These are phyloP conservation scores for Orychophragmus violaceus DNA, from an alignment of 345 rosid species.

Conservation along the genomic window DNA sequence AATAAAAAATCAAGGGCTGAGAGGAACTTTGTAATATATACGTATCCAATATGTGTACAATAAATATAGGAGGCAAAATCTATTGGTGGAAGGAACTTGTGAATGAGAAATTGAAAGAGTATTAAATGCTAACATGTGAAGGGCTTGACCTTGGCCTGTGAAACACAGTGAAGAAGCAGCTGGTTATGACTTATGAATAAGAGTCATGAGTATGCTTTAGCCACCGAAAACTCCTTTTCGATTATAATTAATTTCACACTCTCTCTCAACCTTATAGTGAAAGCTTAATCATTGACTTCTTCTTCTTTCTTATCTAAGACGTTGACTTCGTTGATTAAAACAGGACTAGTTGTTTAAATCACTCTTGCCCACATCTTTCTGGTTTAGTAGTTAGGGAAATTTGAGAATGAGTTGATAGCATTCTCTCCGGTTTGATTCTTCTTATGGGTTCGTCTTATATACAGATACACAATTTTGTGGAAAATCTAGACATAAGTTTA, in stretches of 20 bases:
- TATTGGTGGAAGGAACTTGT: slow-evolving; percentile 10
- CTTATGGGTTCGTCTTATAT: too few species aligned
- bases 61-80: slow-evolving; percentile 20
- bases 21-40: background rate
- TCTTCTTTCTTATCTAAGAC: background rate
- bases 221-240: slow-evolving; percentile 17
- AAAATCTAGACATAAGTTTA: too few species aligned
- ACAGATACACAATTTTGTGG: too few species aligned
- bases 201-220: background rate
- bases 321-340: background rate
- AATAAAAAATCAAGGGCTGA: too few species aligned
- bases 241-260: background rate
- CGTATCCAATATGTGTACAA: background rate
- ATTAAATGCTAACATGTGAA: slow-evolving; percentile 32
- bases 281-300: background rate
- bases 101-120: too few species aligned
- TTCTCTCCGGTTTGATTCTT: too few species aligned
- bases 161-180: slow-evolving; percentile 15
- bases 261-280: background rate
- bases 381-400: too few species aligned
- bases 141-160: slow-evolving; percentile 27
- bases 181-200: background rate
- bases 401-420: too few species aligned
- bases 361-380: too few species aligned
- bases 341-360: background rate